Evolutionary conservation across 768 basidiomycete species (phyloP).

Genomic region (Pholiota microspora): DNA sequence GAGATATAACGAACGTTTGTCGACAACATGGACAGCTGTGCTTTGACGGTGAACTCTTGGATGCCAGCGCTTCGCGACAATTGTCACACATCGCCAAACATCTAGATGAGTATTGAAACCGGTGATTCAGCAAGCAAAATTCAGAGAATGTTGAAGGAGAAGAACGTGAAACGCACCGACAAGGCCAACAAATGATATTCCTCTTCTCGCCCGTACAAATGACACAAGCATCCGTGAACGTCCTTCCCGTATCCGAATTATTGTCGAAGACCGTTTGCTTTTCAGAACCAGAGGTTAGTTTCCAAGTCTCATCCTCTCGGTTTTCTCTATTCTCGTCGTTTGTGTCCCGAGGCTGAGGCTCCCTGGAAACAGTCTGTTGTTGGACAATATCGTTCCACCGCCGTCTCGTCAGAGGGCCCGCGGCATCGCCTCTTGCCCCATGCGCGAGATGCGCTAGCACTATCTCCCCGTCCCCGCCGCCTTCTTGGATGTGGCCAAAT

Average conservation of each 20-base stretch:
- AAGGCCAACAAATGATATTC: slow-evolving; percentile 85
- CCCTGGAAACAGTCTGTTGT: slow-evolving; percentile 1
- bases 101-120: slow-evolving; percentile 22
- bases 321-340: slow-evolving; percentile 17
- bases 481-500: slow-evolving; percentile 21
- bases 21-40: slow-evolving; percentile 71
- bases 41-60: slow-evolving; percentile 51
- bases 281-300: slow-evolving; percentile 11
- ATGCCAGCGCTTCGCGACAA: slow-evolving; percentile 60
- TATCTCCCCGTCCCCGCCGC: slow-evolving; percentile 18
- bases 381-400: slow-evolving; percentile 20
- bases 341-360: slow-evolving; percentile 13
- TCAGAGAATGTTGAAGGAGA: slow-evolving; percentile 14
- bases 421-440: slow-evolving; percentile 9
- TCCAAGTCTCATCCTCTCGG: slow-evolving; percentile 16
- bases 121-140: not conserved
- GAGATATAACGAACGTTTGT: slow-evolving; percentile 35
- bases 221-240: slow-evolving; percentile 47
- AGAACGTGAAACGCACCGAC: slow-evolving; percentile 45
- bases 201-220: slow-evolving; percentile 68
- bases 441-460: slow-evolving; percentile 26
- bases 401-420: slow-evolving; percentile 20
- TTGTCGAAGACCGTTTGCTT: not conserved
- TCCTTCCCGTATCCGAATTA: slow-evolving; percentile 3
- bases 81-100: slow-evolving; percentile 65